Percentiles rank a stretch among this genome's conserved stretches.
Evolutionary conservation across 225 moss, liverwort and hornwort genomes (phyloP).

Genomic region (Pseudisothecium myosuroides): DNA sequence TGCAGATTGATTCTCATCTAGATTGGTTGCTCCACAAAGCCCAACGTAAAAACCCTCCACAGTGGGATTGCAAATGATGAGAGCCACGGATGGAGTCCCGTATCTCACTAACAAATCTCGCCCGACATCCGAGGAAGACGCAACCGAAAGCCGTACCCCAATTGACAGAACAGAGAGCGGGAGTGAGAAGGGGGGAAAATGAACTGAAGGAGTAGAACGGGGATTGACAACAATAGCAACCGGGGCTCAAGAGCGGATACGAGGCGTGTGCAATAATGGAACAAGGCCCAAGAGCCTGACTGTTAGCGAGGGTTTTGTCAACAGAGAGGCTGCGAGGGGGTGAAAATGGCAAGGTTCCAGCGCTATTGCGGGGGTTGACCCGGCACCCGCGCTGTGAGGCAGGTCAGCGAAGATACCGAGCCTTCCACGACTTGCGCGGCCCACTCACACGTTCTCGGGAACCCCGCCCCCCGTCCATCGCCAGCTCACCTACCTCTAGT

Average conservation of each 20-base stretch:
- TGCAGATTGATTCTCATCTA: not conserved
- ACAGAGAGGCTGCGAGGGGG: not conserved
- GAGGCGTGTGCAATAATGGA: slow-evolving; percentile 15
- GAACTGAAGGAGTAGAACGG: not conserved
- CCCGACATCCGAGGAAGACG: not conserved
- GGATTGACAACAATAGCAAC: not conserved
- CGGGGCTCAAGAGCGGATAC: not conserved
- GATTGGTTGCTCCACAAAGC: not conserved
- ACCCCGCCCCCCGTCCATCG: not conserved
- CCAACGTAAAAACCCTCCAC: not conserved
- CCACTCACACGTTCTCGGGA: slow-evolving; percentile 23
- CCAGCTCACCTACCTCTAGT: not conserved
- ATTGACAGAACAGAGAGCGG: not conserved
- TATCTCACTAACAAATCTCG: not conserved
- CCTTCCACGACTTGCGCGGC: slow-evolving; percentile 20
- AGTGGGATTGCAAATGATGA: not conserved
- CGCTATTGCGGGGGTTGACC: slow-evolving; percentile 28
- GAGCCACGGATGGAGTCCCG: not conserved
- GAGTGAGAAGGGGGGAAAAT: not conserved
- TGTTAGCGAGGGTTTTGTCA: slow-evolving; percentile 14
- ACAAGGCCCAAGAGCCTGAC: not conserved
- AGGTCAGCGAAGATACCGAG: slow-evolving; percentile 28
- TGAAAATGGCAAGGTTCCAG: slow-evolving; percentile 16
- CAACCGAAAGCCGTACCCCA: not conserved
- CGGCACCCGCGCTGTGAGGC: not conserved